Percentiles rank a stretch among this genome's conserved stretches.
Evolutionary conservation across 306 rosid species (phyloP).

Genomic region (Amphicarpaea edgeworthii): DNA sequence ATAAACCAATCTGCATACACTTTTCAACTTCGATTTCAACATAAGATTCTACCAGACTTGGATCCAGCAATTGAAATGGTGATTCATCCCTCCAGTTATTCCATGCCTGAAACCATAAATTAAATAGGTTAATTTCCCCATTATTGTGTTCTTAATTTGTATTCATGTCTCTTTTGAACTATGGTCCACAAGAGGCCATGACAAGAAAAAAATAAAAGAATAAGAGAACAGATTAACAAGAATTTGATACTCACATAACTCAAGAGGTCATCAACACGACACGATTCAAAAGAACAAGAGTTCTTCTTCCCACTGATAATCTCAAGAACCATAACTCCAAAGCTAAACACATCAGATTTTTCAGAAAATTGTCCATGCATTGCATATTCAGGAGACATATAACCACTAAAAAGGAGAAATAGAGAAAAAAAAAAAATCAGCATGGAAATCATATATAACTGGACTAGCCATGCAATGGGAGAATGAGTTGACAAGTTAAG

Average conservation of each 20-base stretch:
- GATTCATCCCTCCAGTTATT: conserved; percentile 54
- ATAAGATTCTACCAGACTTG: conserved; percentile 49
- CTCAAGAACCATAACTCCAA: conserved; percentile 59
- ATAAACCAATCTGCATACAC: conserved; percentile 67
- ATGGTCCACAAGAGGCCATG: not conserved
- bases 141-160: not conserved
- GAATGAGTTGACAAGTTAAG: not conserved
- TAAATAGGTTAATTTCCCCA: not conserved
- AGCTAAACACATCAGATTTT: conserved; percentile 56
- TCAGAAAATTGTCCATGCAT: conserved; percentile 57
- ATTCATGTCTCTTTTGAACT: not conserved
- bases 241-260: conserved; percentile 53
- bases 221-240: not conserved
- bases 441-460: not conserved
- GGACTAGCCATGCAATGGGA: not conserved
- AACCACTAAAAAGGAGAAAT: conserved; percentile 44
- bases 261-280: conserved; percentile 51
- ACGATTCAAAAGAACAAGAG: conserved; percentile 44
- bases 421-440: not conserved
- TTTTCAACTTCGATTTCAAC: conserved; percentile 47
- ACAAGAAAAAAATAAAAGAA: not conserved
- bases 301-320: conserved; percentile 62
- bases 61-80: conserved; percentile 49
- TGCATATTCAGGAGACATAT: conserved; percentile 58
- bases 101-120: conserved; percentile 61